Percentiles rank a stretch among this genome's conserved stretches.
Evolutionary conservation across 2,329 filamentous ascomycete species (phyloP).

Genomic region (Tolypocladium paradoxum): DNA sequence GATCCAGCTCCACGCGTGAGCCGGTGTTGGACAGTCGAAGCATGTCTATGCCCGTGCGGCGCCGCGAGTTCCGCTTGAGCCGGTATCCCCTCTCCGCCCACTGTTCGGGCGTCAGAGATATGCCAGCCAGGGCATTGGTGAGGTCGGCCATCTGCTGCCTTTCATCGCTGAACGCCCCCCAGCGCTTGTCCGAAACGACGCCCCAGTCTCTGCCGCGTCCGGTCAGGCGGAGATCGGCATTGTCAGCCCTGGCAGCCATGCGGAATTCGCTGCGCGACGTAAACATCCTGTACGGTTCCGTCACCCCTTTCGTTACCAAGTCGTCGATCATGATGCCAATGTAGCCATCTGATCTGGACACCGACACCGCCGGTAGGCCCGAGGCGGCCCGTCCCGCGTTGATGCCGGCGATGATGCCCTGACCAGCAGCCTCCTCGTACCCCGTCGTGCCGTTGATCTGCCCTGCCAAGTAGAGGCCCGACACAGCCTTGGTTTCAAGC

Average conservation of each 20-base stretch:
- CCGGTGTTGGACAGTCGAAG: constrained; percentile 55
- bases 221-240: constrained; percentile 82
- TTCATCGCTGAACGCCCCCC: constrained; percentile 58
- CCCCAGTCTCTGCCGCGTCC: constrained; percentile 65
- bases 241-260: constrained; percentile 85
- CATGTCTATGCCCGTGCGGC: constrained; percentile 68
- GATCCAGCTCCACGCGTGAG: constrained; percentile 30
- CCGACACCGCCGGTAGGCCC: constrained; percentile 50
- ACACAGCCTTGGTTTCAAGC: constrained; percentile 85
- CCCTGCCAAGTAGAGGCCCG: constrained; percentile 80
- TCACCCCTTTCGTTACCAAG: constrained; percentile 90
- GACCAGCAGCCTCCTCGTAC: constrained; percentile 93
- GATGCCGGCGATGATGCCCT: constrained; percentile 84
- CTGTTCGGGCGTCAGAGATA: constrained; percentile 45
- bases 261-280: constrained; percentile 92
- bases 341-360: constrained; percentile 81
- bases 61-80: constrained; percentile 53
- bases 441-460: constrained; percentile 98
- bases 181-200: constrained; percentile 68
- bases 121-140: constrained; percentile 45
- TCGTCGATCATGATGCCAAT: constrained; percentile 99
- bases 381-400: constrained; percentile 80
- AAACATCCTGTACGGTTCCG: constrained; percentile 97
- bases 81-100: constrained; percentile 65
- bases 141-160: constrained; percentile 58